A percentile compares a stretch with the other conserved stretches of the same genome.
phyloP scores from a whole-genome alignment of 78 protist genomes.

The slime mould (Dictyostelium discoideum) region DNA sequence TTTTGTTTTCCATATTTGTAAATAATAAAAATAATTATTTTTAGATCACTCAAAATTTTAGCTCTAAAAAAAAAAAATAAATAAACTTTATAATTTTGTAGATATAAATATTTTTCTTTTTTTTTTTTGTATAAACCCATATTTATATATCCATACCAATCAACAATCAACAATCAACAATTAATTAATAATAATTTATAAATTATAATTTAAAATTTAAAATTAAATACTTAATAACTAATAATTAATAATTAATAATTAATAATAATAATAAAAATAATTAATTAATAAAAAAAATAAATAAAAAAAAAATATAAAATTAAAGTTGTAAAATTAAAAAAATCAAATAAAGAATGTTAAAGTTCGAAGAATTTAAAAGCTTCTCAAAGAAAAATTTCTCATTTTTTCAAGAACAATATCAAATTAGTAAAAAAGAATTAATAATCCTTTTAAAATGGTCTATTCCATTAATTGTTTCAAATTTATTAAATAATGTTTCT shows the following conservation, averaged over 20 bases:
- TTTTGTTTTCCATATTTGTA: neutral
- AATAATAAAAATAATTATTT: neutral
- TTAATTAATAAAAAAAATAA: neutral
- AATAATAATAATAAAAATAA: too few species aligned
- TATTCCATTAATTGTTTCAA: constrained; percentile 50
- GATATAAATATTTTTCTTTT: neutral
- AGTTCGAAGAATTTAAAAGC: neutral
- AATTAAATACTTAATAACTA: neutral
- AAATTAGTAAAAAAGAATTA: constrained; percentile 23
- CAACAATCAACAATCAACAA: too few species aligned
- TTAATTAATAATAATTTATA: too few species aligned
- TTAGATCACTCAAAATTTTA: neutral
- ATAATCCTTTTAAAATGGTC: constrained; percentile 38
- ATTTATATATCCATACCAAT: too few species aligned
- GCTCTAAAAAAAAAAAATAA: too few species aligned
- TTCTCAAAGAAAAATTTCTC: neutral
- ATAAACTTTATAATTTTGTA: too few species aligned
- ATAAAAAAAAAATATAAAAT: neutral
- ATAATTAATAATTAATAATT: too few species aligned
- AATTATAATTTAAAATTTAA: too few species aligned
- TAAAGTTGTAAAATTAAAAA: neutral
- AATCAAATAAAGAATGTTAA: neutral
- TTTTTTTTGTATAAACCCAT: too few species aligned
- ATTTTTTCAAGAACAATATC: neutral
- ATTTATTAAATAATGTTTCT: constrained; percentile 58